Percentiles rank a stretch among this genome's conserved stretches.
These are phyloP conservation scores for Gaertneriomyces semiglobifer DNA, from an alignment of 192 early-diverging fungal species.

Conservation along the genomic window DNA sequence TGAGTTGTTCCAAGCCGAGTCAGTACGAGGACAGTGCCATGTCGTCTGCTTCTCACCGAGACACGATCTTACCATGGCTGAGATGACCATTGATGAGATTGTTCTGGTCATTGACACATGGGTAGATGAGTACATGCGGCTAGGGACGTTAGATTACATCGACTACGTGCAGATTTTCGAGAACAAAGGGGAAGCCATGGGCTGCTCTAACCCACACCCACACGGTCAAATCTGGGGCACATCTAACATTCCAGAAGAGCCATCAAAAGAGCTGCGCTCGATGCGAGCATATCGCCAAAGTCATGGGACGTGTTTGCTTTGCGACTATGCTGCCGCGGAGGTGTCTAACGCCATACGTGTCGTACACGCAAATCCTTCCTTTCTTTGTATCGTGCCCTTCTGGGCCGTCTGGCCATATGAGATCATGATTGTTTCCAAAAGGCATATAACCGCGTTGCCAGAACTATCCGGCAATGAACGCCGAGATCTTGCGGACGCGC, in stretches of 20 bases:
- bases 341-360: slow-evolving; percentile 54
- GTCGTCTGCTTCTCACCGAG: slow-evolving; percentile 92
- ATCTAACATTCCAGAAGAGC: slow-evolving; percentile 78
- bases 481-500: slow-evolving; percentile 68
- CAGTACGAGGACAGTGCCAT: slow-evolving; percentile 70
- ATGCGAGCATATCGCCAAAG: slow-evolving; percentile 59
- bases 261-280: slow-evolving; percentile 64
- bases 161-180: slow-evolving; percentile 94
- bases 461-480: slow-evolving; percentile 42
- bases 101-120: slow-evolving; percentile 66
- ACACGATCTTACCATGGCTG: slow-evolving; percentile 85
- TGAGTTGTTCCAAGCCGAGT: slow-evolving; percentile 33
- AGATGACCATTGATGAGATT: slow-evolving; percentile 72
- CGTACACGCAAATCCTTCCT: slow-evolving; percentile 76
- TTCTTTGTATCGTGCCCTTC: slow-evolving; percentile 84
- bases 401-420: slow-evolving; percentile 99
- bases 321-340: slow-evolving; percentile 74
- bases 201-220: slow-evolving; percentile 96
- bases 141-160: slow-evolving; percentile 54
- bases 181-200: slow-evolving; percentile 96
- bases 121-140: slow-evolving; percentile 59
- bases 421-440: slow-evolving; percentile 74
- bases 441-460: slow-evolving; percentile 54
- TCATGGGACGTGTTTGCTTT: slow-evolving; percentile 69
- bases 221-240: slow-evolving; percentile 90